These are phyloP conservation scores for Starmerella stigmatis DNA, from an alignment of 805 yeast species.

Conservation along the genomic window DNA sequence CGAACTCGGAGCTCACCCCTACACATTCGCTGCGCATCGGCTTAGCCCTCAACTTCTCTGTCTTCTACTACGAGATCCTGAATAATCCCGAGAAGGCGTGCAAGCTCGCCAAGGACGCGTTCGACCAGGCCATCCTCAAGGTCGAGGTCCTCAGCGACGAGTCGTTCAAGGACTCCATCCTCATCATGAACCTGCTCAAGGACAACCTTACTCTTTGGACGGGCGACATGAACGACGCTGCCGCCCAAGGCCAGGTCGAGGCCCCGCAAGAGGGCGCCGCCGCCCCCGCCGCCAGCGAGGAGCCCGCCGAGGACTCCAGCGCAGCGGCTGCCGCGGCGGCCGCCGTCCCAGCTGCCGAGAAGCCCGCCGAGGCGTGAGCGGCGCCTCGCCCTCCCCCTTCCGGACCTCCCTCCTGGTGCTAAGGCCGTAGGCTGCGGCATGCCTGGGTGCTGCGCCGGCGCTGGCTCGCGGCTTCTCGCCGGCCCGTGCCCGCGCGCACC, in stretches of 20 bases:
- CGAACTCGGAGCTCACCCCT: conserved; percentile 95
- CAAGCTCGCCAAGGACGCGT: conserved; percentile 98
- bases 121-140: conserved; percentile 98
- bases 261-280: conserved; percentile 8
- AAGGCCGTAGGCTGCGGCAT: conserved; percentile 4
- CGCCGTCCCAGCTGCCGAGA: conserved; percentile 8
- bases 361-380: conserved; percentile 5
- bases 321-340: conserved; percentile 20
- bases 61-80: conserved; percentile 95
- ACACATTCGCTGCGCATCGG: conserved; percentile 99
- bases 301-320: conserved; percentile 16
- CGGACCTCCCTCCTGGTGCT: too few species aligned
- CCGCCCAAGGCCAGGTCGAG: conserved; percentile 20
- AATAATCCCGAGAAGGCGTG: conserved; percentile 99
- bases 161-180: conserved; percentile 96
- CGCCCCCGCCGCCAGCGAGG: conserved; percentile 8
- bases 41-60: conserved; percentile 94
- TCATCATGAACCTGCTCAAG: conserved; percentile 98
- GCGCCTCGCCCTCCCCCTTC: too few species aligned
- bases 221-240: conserved; percentile 45
- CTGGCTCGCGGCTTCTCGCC: too few species aligned
- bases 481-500: not conserved
- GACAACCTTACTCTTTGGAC: conserved; percentile 42
- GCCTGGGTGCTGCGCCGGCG: too few species aligned
- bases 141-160: conserved; percentile 96